phyloP scores from a whole-genome alignment of 768 basidiomycete genomes.

The Sarcodon sp. region DNA sequence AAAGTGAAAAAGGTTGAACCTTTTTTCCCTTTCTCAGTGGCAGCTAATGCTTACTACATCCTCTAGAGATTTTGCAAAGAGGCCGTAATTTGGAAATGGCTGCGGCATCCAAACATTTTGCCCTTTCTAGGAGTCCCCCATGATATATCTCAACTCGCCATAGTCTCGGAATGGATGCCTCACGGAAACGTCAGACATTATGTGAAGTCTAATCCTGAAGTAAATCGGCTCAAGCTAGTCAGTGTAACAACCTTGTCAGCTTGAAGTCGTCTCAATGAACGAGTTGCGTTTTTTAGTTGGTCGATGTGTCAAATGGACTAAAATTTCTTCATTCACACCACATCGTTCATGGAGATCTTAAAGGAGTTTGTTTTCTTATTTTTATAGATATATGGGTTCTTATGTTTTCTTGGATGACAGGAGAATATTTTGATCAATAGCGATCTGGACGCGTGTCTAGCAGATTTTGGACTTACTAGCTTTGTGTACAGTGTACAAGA shows the following conservation, averaged over 20 bases:
- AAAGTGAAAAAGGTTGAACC: too few species aligned
- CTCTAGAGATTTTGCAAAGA: background rate
- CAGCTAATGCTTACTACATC: too few species aligned
- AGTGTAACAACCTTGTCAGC: background rate
- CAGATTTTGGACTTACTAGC: conserved; percentile 14
- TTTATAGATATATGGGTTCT: too few species aligned
- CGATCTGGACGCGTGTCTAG: conserved; percentile 6
- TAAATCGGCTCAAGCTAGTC: background rate
- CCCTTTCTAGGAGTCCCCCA: background rate
- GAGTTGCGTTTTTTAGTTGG: too few species aligned
- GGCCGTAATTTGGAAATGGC: background rate
- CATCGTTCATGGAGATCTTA: too few species aligned
- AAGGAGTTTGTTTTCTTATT: too few species aligned
- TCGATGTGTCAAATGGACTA: too few species aligned
- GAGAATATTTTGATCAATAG: conserved; percentile 13
- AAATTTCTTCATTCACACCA: too few species aligned
- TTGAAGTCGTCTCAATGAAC: too few species aligned
- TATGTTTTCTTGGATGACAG: conserved; percentile 1
- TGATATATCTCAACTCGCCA: background rate
- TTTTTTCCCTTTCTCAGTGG: too few species aligned
- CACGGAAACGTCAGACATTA: conserved; percentile 3
- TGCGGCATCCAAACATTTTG: background rate
- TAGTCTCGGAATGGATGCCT: conserved; percentile 1
- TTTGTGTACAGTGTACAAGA: background rate
- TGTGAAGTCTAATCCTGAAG: background rate